A percentile compares a stretch with the other conserved stretches of the same genome.
These are phyloP conservation scores for Paxillus rubicundulus DNA, from an alignment of 768 basidiomycete genomes.

Conservation along the genomic window DNA sequence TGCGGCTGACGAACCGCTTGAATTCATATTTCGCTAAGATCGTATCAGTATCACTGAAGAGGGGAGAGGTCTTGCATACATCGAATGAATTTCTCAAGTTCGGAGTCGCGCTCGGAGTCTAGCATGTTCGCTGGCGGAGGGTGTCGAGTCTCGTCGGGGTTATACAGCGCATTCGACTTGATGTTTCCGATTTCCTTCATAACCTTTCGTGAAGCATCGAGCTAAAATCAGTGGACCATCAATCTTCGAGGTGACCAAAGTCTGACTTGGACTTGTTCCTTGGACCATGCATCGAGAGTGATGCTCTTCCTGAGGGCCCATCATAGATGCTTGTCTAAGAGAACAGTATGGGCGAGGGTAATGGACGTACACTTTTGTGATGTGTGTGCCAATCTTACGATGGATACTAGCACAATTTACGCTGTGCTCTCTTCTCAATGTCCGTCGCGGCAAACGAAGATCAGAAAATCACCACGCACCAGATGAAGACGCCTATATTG, in stretches of 20 bases:
- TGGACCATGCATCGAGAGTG: slow-evolving; percentile 83
- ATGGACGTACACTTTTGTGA: slow-evolving; percentile 81
- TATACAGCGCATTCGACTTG: slow-evolving; percentile 76
- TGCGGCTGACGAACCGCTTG: slow-evolving; percentile 59
- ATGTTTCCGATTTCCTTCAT: slow-evolving; percentile 83
- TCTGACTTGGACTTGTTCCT: slow-evolving; percentile 82
- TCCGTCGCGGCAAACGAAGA: slow-evolving; percentile 1
- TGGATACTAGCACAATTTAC: slow-evolving; percentile 89
- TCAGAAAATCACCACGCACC: slow-evolving; percentile 42
- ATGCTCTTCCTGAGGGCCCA: slow-evolving; percentile 70
- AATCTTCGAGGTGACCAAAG: slow-evolving; percentile 10
- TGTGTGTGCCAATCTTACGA: slow-evolving; percentile 91
- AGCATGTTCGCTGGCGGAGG: slow-evolving; percentile 81
- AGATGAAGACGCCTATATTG: slow-evolving; percentile 87
- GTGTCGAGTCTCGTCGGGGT: slow-evolving; percentile 78
- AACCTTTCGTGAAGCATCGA: slow-evolving; percentile 39
- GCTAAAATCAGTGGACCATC: slow-evolving; percentile 9
- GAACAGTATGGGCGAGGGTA: neutral
- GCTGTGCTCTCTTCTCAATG: slow-evolving; percentile 38
- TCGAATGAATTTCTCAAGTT: slow-evolving; percentile 89
- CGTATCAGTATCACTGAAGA: neutral
- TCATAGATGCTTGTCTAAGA: slow-evolving; percentile 5
- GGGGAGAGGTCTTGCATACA: slow-evolving; percentile 41
- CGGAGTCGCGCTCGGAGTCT: slow-evolving; percentile 80
- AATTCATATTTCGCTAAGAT: slow-evolving; percentile 79